Evolutionary conservation across 306 rosid genomes (phyloP).

Genomic region (Spatholobus suberectus): DNA sequence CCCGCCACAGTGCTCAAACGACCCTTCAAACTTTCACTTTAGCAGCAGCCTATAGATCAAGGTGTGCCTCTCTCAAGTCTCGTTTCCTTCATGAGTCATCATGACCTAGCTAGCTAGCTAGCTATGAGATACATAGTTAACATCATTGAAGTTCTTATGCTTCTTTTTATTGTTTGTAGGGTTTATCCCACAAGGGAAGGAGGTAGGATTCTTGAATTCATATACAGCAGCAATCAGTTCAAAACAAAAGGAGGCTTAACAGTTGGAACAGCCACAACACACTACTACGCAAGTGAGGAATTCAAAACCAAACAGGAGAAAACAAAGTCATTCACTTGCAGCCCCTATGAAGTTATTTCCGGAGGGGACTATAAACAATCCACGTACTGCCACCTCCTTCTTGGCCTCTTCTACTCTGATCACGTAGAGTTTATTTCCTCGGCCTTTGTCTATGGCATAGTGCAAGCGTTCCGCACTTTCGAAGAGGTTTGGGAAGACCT

Average conservation of each 20-base stretch:
- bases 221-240: conserved; percentile 82
- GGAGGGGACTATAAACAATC: conserved; percentile 80
- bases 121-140: neutral
- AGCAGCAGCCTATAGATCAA: conserved; percentile 89
- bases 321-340: conserved; percentile 77
- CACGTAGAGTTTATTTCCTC: conserved; percentile 82
- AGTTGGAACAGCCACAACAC: conserved; percentile 91
- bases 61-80: conserved; percentile 47
- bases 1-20: conserved; percentile 84
- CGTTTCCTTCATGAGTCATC: neutral
- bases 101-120: conserved; percentile 18
- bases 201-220: conserved; percentile 77
- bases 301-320: conserved; percentile 80
- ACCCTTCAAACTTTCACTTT: conserved; percentile 86
- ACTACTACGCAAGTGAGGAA: conserved; percentile 80
- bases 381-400: conserved; percentile 90
- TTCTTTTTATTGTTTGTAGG: conserved; percentile 39
- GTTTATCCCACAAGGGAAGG: conserved; percentile 81
- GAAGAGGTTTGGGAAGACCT: conserved; percentile 79
- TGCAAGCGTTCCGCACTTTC: conserved; percentile 66
- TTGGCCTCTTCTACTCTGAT: conserved; percentile 73
- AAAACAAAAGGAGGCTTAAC: conserved; percentile 80
- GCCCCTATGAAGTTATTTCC: conserved; percentile 84
- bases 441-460: conserved; percentile 76
- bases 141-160: neutral